Evolutionary conservation across 805 yeast species (phyloP).

Genomic region (Lipomyces kockii): DNA sequence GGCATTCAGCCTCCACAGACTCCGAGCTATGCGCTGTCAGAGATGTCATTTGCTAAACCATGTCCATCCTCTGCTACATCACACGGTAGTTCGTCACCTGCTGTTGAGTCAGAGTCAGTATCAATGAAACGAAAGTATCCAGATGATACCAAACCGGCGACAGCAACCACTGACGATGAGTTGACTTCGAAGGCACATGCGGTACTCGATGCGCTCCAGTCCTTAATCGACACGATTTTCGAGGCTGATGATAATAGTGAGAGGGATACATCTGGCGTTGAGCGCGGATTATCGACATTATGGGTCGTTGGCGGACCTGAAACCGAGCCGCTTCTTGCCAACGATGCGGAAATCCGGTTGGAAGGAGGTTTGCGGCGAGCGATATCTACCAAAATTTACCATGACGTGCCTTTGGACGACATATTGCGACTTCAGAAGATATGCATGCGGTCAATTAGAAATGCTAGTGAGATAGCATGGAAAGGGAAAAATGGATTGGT

Average conservation of each 20-base stretch:
- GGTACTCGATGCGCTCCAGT: conserved; percentile 15
- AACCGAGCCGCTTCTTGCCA: conserved; percentile 21
- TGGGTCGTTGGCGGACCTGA: conserved; percentile 19
- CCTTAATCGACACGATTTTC: conserved; percentile 22
- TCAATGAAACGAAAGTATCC: conserved; percentile 7
- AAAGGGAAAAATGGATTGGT: conserved; percentile 11
- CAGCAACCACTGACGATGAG: neutral
- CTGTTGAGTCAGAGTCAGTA: neutral
- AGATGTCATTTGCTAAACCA: conserved; percentile 8
- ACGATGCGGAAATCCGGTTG: conserved; percentile 25
- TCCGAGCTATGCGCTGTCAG: conserved; percentile 1
- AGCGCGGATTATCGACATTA: conserved; percentile 8
- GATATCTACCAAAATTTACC: conserved; percentile 6
- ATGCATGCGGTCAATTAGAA: conserved; percentile 18
- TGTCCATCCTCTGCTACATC: conserved; percentile 11
- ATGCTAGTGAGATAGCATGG: conserved; percentile 16
- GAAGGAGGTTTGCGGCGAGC: conserved; percentile 23
- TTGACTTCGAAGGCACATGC: conserved; percentile 8
- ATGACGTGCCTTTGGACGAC: conserved; percentile 21
- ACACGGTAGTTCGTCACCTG: conserved; percentile 5
- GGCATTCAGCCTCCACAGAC: conserved; percentile 4
- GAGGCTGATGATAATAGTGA: conserved; percentile 32
- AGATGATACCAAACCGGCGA: neutral
- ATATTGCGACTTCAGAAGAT: conserved; percentile 29
- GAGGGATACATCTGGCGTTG: conserved; percentile 27